Evolutionary conservation across 2,329 filamentous ascomycete species (phyloP), one percentile per base, ranked within the genome.

Genomic region (Aspergillus unguis): DNA sequence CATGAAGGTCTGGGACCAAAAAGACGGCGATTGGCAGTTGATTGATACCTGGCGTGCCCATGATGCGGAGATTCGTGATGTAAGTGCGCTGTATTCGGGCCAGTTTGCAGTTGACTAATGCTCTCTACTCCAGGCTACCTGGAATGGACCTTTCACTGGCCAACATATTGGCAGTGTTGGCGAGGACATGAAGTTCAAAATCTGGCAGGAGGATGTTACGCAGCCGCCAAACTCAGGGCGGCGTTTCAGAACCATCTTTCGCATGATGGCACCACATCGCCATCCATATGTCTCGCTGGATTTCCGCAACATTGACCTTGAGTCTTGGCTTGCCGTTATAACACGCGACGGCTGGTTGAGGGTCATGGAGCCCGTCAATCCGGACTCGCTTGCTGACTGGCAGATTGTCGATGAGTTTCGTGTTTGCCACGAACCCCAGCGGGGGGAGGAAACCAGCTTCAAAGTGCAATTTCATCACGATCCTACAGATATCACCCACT

Each of bases 31-130:
- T 52, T 96, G 91, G 90, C 80, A 83, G 47, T 75, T 94, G 35
- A 88, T 85, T 67, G 92, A 97, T 74, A 90, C 84, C 52, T 96
- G 92, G 90, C 85, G 83, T 44, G 92, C 90, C 17, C 92, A 97
- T 69, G 88, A 90, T 67, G 90, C 90, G 45, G 91, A 96, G 72
- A 87, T 97, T 57, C 79, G 91, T 55, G 90, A 96, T 80, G 89
- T 91, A 76, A 73, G 77, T 75, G 50, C 47, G 43, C 49, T 41
- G 35, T 43, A 54, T 32, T 31, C 27, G 48, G 28, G 36, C 44
- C 17, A 17, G 50, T 56, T 61, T 63, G 59, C 37, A 40, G 29
- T 28, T 55, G 58, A 62, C 56, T 66, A 60, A 56, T 29, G 25
- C 57, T 58, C 54, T 62, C 42, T 53, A 35, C 7, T 43, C 44